phyloP scores from a whole-genome alignment of 2,329 filamentous ascomycete genomes.

The Colletotrichum chrysophilum region DNA sequence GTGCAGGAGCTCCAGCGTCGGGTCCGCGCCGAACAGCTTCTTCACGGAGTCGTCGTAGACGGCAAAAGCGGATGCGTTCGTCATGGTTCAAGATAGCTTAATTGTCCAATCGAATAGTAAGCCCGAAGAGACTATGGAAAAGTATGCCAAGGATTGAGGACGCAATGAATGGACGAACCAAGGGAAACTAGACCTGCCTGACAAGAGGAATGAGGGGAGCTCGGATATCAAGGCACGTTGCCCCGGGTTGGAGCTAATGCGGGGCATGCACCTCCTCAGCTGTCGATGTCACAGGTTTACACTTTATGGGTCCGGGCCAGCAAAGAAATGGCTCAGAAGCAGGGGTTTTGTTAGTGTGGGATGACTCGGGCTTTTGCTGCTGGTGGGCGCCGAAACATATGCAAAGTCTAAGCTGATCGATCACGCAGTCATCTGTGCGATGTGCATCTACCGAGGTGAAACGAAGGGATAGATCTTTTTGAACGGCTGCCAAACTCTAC shows the following conservation, averaged over 20 bases:
- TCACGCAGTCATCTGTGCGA: background rate
- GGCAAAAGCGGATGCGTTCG: background rate
- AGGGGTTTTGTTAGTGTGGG: background rate
- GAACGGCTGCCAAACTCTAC: background rate
- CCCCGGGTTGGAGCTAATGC: background rate
- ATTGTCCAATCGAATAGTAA: background rate
- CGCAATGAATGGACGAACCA: background rate
- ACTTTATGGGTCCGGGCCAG: background rate
- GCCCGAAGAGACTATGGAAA: background rate
- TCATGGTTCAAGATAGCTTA: background rate
- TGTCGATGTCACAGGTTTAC: background rate
- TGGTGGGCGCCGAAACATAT: background rate
- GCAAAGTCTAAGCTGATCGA: background rate
- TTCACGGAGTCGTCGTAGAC: slow-evolving; percentile 8
- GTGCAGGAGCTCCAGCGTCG: slow-evolving; percentile 40
- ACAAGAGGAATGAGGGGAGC: background rate
- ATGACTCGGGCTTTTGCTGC: background rate
- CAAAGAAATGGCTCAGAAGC: background rate
- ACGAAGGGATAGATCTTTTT: background rate
- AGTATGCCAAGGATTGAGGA: background rate
- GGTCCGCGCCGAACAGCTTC: slow-evolving; percentile 36
- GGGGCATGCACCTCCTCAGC: background rate
- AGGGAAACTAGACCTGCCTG: background rate
- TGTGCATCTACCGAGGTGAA: background rate
- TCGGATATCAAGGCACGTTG: background rate